Percentiles rank a stretch among this genome's conserved stretches.
Evolutionary conservation across 768 basidiomycete genomes (phyloP).

Genomic region (Pleurotus sapidus): DNA sequence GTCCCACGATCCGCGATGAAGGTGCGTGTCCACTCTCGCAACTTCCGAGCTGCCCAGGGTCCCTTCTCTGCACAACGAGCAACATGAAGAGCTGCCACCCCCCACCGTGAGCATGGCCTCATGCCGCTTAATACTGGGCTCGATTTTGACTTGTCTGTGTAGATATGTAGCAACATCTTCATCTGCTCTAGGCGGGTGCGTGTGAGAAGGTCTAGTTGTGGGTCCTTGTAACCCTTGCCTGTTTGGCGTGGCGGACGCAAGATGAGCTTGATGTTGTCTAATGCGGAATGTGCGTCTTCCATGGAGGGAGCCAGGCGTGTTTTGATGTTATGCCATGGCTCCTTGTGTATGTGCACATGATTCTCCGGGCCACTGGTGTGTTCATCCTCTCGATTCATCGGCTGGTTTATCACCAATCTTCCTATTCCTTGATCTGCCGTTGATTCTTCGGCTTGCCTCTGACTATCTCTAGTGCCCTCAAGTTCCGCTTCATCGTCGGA

Average conservation of each 20-base stretch:
- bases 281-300: slow-evolving; percentile 9
- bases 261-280: slow-evolving; percentile 8
- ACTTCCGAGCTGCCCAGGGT: slow-evolving; percentile 5
- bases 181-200: slow-evolving; percentile 9
- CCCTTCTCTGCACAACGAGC: neutral
- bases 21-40: slow-evolving; percentile 17
- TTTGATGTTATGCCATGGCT: no score
- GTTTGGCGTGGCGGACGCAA: slow-evolving; percentile 11
- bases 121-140: slow-evolving; percentile 1
- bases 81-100: neutral
- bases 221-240: slow-evolving; percentile 10
- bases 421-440: neutral
- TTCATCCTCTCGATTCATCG: neutral
- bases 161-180: neutral
- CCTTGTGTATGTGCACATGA: neutral
- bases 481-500: neutral
- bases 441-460: no score
- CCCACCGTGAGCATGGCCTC: slow-evolving; percentile 4
- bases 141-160: slow-evolving; percentile 7
- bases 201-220: slow-evolving; percentile 10
- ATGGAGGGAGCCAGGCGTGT: slow-evolving; percentile 10
- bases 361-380: neutral
- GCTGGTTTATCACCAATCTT: neutral
- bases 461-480: neutral
- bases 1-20: slow-evolving; percentile 15